Evolutionary conservation across 1,284 basidiomycete species (phyloP), one percentile per base, ranked within the genome.

Genomic region (Austroboletus niveus): DNA sequence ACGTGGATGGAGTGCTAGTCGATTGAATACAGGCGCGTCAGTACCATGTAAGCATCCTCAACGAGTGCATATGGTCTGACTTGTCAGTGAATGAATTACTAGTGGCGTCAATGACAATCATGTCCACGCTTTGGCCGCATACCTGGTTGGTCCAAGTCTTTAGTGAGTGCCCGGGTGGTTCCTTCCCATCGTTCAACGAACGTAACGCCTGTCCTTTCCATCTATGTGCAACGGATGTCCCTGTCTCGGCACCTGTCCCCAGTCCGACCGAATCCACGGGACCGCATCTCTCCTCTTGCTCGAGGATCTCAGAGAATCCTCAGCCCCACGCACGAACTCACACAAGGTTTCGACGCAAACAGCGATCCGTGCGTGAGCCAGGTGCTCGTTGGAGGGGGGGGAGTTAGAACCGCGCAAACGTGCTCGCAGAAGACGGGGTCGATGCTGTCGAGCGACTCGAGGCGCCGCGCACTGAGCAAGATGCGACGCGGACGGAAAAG

Each of bases 11-110:
- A 98, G 58, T 98, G 92, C 66, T 98, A 94, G 63, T 99, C 95
- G 15, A 97, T 75, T 10, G 92, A 95, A 72, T 98, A 98, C 1
- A 98, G 72, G 4, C 98, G 76, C 1, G 81, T 81, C 96, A 98
- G n/a, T 78, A 73, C 7, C 79, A 76, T 0, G 89, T 80, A 5
- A 98, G 80, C 5, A 90, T 85, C 14, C 87, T 79, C 15, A 97
- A 79, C 0, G 93, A 84, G 0, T n/a, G 96, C 74, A 55, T 84
- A 75, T 0, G 80, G 70, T 0, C 89, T 29, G 5, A n/a, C n/a
- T n/a, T n/a, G n/a, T n/a, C n/a, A n/a, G n/a, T n/a, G n/a, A n/a
- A n/a, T 24, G 22, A 24, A 24, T 24, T 24, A 24, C 22, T 2
- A 24, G 6, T 29, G 8, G 29, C 29, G n/a, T n/a, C n/a, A n/a